Conservation (phyloP, 352 stramenopile species). For the Pythium myriotylum region DNA sequence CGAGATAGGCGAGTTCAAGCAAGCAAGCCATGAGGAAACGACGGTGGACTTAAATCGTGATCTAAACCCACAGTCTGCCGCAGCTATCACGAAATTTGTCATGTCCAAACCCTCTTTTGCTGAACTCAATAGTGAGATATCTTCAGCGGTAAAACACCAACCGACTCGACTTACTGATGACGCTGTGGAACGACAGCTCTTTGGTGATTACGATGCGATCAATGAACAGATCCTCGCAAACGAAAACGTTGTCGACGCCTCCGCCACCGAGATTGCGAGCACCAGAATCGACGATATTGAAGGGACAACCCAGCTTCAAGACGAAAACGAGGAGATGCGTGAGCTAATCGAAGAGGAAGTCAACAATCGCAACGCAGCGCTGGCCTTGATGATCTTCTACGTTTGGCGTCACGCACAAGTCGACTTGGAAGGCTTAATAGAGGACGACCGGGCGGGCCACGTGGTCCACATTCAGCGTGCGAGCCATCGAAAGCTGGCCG, state of each 20-base stretch:
- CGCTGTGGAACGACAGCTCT: constrained; percentile 13
- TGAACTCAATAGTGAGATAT: not conserved
- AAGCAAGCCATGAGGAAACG: too few species aligned
- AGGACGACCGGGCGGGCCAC: not conserved
- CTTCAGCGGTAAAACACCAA: too few species aligned
- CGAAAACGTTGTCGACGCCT: constrained; percentile 41
- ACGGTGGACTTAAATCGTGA: too few species aligned
- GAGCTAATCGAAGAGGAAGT: constrained; percentile 38
- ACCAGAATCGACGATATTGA: constrained; percentile 24
- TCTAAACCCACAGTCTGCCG: too few species aligned
- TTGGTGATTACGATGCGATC: constrained; percentile 8
- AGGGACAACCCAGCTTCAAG: constrained; percentile 35
- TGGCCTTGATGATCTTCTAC: constrained; percentile 39
- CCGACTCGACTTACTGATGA: not conserved
- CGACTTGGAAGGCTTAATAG: not conserved
- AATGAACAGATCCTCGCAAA: constrained; percentile 29
- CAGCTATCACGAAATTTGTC: too few species aligned
- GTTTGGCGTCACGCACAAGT: constrained; percentile 2
- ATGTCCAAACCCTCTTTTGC: too few species aligned
- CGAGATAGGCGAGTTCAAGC: too few species aligned
- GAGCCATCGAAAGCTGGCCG: not conserved
- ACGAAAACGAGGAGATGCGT: constrained; percentile 44
- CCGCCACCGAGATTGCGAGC: constrained; percentile 26
- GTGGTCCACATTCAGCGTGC: constrained; percentile 3
- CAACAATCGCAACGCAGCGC: constrained; percentile 32